phyloP scores from a whole-genome alignment of 345 rosid species.

The Dovyalis caffra region DNA sequence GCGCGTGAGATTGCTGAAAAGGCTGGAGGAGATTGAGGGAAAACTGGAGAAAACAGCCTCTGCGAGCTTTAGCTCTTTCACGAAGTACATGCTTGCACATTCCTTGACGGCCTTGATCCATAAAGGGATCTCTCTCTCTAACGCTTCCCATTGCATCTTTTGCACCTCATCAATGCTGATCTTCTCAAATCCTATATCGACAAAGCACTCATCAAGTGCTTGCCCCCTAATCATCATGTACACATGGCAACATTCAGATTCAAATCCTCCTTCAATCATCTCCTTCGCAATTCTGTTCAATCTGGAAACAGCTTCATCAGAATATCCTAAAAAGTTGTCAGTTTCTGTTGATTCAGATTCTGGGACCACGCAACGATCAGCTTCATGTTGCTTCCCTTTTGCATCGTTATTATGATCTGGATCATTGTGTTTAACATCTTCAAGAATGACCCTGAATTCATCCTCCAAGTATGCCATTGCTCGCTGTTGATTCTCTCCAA shows the following conservation, averaged over 20 bases:
- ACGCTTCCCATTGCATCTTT: constrained; percentile 68
- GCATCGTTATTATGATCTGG: constrained; percentile 24
- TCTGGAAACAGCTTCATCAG: constrained; percentile 36
- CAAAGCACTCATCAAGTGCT: constrained; percentile 50
- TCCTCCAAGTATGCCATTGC: constrained; percentile 78
- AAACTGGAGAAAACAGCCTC: constrained; percentile 43
- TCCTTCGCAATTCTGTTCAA: constrained; percentile 55
- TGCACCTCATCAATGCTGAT: constrained; percentile 79
- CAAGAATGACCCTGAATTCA: constrained; percentile 55
- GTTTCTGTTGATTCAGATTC: constrained; percentile 15
- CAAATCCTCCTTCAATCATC: constrained; percentile 66
- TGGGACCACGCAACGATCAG: neutral
- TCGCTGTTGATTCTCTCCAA: constrained; percentile 59
- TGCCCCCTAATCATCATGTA: constrained; percentile 55
- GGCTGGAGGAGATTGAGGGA: constrained; percentile 32
- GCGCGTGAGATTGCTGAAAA: constrained; percentile 52
- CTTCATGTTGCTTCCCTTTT: constrained; percentile 6
- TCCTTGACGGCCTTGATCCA: constrained; percentile 66
- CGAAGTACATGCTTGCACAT: constrained; percentile 51
- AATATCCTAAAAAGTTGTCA: constrained; percentile 34
- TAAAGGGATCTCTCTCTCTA: constrained; percentile 69
- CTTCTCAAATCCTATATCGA: constrained; percentile 61
- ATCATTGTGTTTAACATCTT: constrained; percentile 28
- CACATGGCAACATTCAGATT: constrained; percentile 68
- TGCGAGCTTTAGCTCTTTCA: constrained; percentile 52